A percentile compares a stretch with the other conserved stretches of the same genome.
Conservation (phyloP, 306 rosid species). For the Vigna mungo region DNA sequence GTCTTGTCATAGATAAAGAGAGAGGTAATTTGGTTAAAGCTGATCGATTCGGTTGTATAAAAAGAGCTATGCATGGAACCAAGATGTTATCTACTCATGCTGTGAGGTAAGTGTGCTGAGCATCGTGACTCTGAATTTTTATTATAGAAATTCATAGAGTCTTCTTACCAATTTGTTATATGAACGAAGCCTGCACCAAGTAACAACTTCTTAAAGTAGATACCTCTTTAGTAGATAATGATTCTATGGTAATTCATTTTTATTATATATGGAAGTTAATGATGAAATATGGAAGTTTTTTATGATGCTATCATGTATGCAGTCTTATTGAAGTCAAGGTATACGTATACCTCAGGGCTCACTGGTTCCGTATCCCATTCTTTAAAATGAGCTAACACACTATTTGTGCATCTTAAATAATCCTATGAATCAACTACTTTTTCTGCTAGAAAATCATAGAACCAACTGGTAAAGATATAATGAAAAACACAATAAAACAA, state of each 20-base stretch:
- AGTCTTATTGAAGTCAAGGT: not conserved
- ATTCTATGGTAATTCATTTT: conserved; percentile 10
- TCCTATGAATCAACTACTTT: not conserved
- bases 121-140: conserved; percentile 38
- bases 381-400: too few species aligned
- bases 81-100: conserved; percentile 83
- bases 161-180: not conserved
- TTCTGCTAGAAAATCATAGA: not conserved
- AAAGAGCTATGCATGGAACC: conserved; percentile 99
- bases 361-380: not conserved
- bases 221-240: conserved; percentile 17
- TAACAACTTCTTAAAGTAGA: not conserved
- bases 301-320: not conserved
- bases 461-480: not conserved
- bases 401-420: not conserved
- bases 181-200: not conserved
- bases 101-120: conserved; percentile 69
- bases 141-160: not conserved
- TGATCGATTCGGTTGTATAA: conserved; percentile 91
- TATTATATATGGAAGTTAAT: conserved; percentile 3
- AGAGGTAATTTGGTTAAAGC: conserved; percentile 95
- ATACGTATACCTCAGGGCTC: not conserved
- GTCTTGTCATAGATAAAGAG: conserved; percentile 97
- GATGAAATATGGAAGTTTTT: conserved; percentile 14
- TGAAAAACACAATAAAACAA: too few species aligned